Evolutionary conservation across 2,329 filamentous ascomycete species (phyloP), one percentile per base, ranked within the genome.

Genomic region (Myriosclerotinia duriaeana): DNA sequence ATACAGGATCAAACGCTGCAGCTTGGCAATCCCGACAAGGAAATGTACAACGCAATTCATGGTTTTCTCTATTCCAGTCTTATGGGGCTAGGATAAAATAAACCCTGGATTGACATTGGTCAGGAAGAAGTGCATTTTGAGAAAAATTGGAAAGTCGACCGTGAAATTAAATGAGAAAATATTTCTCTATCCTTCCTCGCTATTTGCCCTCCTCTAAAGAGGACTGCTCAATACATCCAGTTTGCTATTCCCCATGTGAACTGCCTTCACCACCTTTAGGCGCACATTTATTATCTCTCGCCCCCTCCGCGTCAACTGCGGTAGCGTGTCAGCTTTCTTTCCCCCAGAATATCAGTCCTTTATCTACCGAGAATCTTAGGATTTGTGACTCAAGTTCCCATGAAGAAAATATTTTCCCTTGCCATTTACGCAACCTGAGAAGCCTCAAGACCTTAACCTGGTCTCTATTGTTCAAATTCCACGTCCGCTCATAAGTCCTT

Each of bases 11-110:
- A 6, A 63, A 15, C 7, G 60, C 60, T 11, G n/a, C 60, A 34
- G 30, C 46, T 26, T 63, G 50, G 34, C 60, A 63, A 22, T 52
- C 46, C n/a, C 46, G 50, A 54, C 46, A 53, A 53, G 60, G 48
- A 42, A 54, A 63, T 26, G 60, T 63, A 40, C 60, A 53, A n/a
- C 46, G 36, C 15, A 54, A 54, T 26, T 63, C 60, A 44, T 63
- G 60, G 60, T 63, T 63, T 40, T 52, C 60, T 26, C 30, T 54
- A 40, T 54, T 54, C 20, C 60, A 63, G 30, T 53, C 60, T 1
- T 54, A 15, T 1, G 46, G 60, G 17, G 15, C 38, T 42, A 63
- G 2, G 3, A 15, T 63, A 20, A 60, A 50, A 15, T 60, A 50
- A 48, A 50, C 1, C 14, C 12, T 2, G 3, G 56, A 1, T 8